Evolutionary conservation across 225 moss, liverwort and hornwort species (phyloP).

Genomic region (Straminergon stramineum): DNA sequence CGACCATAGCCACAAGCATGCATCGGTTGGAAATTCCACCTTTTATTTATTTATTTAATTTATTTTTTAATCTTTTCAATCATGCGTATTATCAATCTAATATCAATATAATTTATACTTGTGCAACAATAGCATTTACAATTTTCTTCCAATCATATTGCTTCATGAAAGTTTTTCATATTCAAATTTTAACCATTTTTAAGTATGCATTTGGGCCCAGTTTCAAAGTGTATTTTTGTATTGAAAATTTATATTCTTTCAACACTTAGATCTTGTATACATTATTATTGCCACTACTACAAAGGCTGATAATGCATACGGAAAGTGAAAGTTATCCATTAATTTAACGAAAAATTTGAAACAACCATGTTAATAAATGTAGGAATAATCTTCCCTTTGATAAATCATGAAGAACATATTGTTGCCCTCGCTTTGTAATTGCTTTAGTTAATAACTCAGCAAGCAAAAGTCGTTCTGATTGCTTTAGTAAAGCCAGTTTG

Average conservation of each 20-base stretch:
- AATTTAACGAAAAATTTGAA: slow-evolving; percentile 1
- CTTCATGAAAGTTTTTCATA: neutral
- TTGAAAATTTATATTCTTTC: neutral
- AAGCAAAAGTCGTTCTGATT: slow-evolving; percentile 5
- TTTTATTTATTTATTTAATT: neutral
- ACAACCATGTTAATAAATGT: slow-evolving; percentile 32
- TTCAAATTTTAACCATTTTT: neutral
- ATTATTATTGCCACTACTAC: slow-evolving; percentile 14
- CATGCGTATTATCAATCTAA: neutral
- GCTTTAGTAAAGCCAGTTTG: slow-evolving; percentile 9
- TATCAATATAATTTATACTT: neutral
- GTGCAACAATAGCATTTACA: neutral
- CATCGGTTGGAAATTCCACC: slow-evolving; percentile 7
- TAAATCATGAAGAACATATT: slow-evolving; percentile 32
- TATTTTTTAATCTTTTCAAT: neutral
- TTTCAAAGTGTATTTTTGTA: neutral
- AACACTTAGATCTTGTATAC: slow-evolving; percentile 37
- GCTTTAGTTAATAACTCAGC: slow-evolving; percentile 22
- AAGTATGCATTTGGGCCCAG: neutral
- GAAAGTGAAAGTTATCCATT: slow-evolving; percentile 25
- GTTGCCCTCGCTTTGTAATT: slow-evolving; percentile 18
- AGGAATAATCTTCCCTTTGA: slow-evolving; percentile 34
- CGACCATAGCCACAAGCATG: slow-evolving; percentile 53
- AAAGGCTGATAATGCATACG: slow-evolving; percentile 22
- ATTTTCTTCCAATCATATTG: neutral